A percentile compares a stretch with the other conserved stretches of the same genome.
phyloP scores from a whole-genome alignment of 805 yeast genomes.

The Ogataea angusta region DNA sequence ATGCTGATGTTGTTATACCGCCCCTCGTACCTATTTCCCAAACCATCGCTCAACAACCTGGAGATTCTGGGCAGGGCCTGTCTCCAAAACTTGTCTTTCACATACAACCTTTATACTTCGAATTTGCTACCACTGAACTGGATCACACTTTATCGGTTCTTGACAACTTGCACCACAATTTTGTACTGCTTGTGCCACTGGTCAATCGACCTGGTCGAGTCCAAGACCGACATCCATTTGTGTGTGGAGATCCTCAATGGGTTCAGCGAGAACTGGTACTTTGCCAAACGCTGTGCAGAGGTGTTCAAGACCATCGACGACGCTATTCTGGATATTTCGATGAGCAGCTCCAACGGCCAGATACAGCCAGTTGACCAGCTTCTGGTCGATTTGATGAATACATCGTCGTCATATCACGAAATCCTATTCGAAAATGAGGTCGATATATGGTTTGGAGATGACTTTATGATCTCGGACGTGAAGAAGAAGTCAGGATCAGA shows the following conservation, averaged over 20 bases:
- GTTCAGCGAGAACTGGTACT: constrained; percentile 45
- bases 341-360: constrained; percentile 34
- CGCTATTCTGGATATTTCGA: constrained; percentile 43
- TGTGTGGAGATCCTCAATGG: constrained; percentile 44
- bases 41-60: constrained; percentile 39
- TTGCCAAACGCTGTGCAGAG: constrained; percentile 42
- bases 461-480: constrained; percentile 10
- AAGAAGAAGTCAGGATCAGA: not conserved
- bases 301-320: constrained; percentile 43
- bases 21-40: constrained; percentile 48
- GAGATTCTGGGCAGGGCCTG: constrained; percentile 44
- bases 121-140: constrained; percentile 47
- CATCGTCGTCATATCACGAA: constrained; percentile 41
- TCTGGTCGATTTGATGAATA: constrained; percentile 40
- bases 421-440: constrained; percentile 46
- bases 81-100: constrained; percentile 42
- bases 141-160: constrained; percentile 45
- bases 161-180: constrained; percentile 46
- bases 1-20: constrained; percentile 44
- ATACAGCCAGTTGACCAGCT: constrained; percentile 39
- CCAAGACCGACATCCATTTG: constrained; percentile 44
- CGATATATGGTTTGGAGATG: constrained; percentile 42
- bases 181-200: constrained; percentile 46
- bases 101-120: constrained; percentile 43
- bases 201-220: constrained; percentile 43